These are phyloP conservation scores for Suhomyces bokatorum DNA, from an alignment of 1,139 yeast genomes.

Conservation along the genomic window DNA sequence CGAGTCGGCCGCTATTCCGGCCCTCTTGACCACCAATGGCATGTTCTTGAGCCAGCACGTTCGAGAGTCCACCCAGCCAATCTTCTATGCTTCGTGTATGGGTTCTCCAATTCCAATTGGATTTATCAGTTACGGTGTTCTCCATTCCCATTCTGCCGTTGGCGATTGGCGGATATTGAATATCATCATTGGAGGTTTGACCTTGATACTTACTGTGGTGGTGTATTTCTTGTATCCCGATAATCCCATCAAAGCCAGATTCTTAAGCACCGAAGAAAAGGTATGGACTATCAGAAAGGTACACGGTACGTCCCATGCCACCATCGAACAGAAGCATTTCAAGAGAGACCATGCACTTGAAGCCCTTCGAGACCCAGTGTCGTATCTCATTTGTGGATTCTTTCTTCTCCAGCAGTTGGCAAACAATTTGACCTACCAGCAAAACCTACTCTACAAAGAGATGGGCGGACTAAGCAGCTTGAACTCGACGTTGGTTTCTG, in stretches of 20 bases:
- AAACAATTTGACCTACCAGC: conserved; percentile 49
- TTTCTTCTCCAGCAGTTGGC: conserved; percentile 45
- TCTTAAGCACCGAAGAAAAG: conserved; percentile 39
- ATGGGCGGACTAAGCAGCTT: conserved; percentile 47
- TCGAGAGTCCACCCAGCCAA: conserved; percentile 41
- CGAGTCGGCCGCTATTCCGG: conserved; percentile 44
- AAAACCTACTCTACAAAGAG: conserved; percentile 41
- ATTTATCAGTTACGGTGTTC: conserved; percentile 46
- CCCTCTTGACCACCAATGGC: conserved; percentile 40
- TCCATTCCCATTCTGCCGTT: conserved; percentile 27
- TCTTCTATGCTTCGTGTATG: conserved; percentile 47
- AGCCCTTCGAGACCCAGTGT: conserved; percentile 46
- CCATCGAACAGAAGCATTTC: conserved; percentile 47
- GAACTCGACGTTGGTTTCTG: conserved; percentile 52
- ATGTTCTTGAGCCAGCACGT: conserved; percentile 45
- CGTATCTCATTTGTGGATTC: conserved; percentile 45
- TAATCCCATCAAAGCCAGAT: conserved; percentile 42
- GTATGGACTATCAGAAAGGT: conserved; percentile 49
- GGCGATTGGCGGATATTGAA: conserved; percentile 41
- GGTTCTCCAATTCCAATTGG: conserved; percentile 47
- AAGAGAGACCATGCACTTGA: conserved; percentile 46
- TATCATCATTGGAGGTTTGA: conserved; percentile 45
- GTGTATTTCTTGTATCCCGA: conserved; percentile 41
- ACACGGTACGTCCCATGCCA: conserved; percentile 35
- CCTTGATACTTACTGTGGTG: conserved; percentile 31